Conservation (phyloP, 2,329 filamentous ascomycete species). For the Bimuria novae-zelandiae region DNA sequence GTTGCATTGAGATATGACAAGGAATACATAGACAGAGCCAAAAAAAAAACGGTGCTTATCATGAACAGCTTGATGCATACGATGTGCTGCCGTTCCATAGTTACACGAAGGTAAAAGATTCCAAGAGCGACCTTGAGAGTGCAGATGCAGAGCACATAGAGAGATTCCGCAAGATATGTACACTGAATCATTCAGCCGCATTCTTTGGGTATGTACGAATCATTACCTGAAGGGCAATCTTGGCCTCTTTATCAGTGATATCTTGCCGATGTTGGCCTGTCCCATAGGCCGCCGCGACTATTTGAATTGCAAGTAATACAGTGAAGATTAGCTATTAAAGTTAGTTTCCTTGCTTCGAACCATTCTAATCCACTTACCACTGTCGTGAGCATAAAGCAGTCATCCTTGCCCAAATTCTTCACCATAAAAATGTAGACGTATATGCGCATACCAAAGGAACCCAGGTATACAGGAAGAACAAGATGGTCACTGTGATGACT, state of each 20-base stretch:
- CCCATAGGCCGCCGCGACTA: slow-evolving; percentile 46
- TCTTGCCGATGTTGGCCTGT: slow-evolving; percentile 46
- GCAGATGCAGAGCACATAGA: slow-evolving; percentile 56
- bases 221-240: slow-evolving; percentile 38
- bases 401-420: slow-evolving; percentile 48
- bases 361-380: slow-evolving; percentile 24
- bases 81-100: slow-evolving; percentile 51
- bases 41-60: slow-evolving; percentile 50
- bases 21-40: slow-evolving; percentile 55
- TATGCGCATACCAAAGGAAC: slow-evolving; percentile 44
- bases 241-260: slow-evolving; percentile 34
- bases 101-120: slow-evolving; percentile 59
- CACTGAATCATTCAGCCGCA: slow-evolving; percentile 37
- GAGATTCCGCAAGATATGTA: slow-evolving; percentile 63
- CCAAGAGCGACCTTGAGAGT: slow-evolving; percentile 58
- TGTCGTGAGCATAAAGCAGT: slow-evolving; percentile 48
- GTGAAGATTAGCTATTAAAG: slow-evolving; percentile 42
- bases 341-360: slow-evolving; percentile 4
- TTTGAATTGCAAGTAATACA: slow-evolving; percentile 46
- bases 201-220: not conserved
- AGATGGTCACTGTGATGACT: slow-evolving; percentile 32
- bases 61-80: slow-evolving; percentile 55
- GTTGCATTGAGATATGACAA: slow-evolving; percentile 59
- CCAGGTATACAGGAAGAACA: slow-evolving; percentile 48
- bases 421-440: slow-evolving; percentile 45